Evolutionary conservation across 805 yeast species (phyloP).

Genomic region (Teunomyces cretensis): DNA sequence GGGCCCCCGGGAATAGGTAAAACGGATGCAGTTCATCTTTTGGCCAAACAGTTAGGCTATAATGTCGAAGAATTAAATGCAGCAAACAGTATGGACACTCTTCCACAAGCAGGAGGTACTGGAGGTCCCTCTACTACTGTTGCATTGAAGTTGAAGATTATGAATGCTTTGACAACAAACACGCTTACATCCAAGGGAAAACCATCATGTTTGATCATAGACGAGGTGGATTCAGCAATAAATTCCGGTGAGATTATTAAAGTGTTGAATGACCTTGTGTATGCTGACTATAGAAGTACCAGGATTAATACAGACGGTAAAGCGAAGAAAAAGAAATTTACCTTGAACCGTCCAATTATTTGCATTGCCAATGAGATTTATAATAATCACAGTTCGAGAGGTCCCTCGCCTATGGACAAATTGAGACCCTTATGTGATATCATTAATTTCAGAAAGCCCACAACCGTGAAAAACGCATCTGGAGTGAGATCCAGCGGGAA

Average conservation of each 20-base stretch:
- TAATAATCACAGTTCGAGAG: constrained; percentile 33
- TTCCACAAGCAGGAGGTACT: constrained; percentile 23
- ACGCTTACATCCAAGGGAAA: constrained; percentile 64
- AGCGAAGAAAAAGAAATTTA: constrained; percentile 35
- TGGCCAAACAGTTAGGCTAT: constrained; percentile 81
- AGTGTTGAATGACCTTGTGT: constrained; percentile 58
- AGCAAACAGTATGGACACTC: constrained; percentile 40
- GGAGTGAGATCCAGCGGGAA: constrained; percentile 38
- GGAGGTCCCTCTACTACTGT: constrained; percentile 21
- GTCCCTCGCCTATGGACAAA: constrained; percentile 62
- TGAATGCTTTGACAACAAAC: constrained; percentile 57
- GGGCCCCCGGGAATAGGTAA: constrained; percentile 97
- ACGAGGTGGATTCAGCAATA: constrained; percentile 71
- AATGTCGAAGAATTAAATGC: constrained; percentile 85
- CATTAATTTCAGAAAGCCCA: constrained; percentile 61
- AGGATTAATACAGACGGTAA: constrained; percentile 6
- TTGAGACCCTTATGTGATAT: constrained; percentile 74
- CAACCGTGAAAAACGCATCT: constrained; percentile 44
- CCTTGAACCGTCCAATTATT: constrained; percentile 76
- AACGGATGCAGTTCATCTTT: constrained; percentile 81
- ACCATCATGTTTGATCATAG: constrained; percentile 82
- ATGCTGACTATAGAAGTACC: constrained; percentile 50
- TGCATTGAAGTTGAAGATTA: constrained; percentile 35
- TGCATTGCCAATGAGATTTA: constrained; percentile 90
- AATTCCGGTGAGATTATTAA: constrained; percentile 37